These are phyloP conservation scores for Jatropha curcas DNA, from an alignment of 345 rosid genomes.

Conservation along the genomic window DNA sequence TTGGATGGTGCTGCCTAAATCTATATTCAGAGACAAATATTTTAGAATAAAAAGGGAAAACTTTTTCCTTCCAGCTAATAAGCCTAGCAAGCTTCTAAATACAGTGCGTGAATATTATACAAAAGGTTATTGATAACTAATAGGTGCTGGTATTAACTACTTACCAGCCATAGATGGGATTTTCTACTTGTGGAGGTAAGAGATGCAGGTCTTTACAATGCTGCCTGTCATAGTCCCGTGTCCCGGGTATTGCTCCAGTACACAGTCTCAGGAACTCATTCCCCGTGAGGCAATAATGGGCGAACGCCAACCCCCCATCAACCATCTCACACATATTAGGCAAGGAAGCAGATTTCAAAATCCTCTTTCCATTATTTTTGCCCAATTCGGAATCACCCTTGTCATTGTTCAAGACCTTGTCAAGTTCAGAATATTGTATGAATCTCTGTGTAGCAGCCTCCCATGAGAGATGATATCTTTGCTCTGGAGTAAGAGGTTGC, in stretches of 20 bases:
- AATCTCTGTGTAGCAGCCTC: constrained; percentile 98
- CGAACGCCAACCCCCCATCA: constrained; percentile 88
- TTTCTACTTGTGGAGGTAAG: constrained; percentile 79
- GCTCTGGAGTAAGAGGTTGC: constrained; percentile 75
- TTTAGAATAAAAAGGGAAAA: neutral
- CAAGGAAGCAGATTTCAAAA: constrained; percentile 51
- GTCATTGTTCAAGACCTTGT: constrained; percentile 45
- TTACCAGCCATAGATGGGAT: constrained; percentile 81
- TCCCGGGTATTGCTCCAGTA: constrained; percentile 82
- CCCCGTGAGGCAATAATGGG: constrained; percentile 83
- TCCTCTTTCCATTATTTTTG: constrained; percentile 27
- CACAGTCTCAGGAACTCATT: constrained; percentile 80
- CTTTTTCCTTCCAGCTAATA: constrained; percentile 12
- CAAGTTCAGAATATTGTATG: constrained; percentile 77
- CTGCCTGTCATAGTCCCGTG: constrained; percentile 76
- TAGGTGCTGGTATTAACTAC: neutral
- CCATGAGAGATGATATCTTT: constrained; percentile 85
- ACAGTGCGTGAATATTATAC: constrained; percentile 15
- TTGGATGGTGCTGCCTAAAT: constrained; percentile 10
- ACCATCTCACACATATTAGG: constrained; percentile 60
- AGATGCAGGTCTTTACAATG: constrained; percentile 86
- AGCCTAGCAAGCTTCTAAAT: constrained; percentile 18
- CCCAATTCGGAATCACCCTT: constrained; percentile 16
- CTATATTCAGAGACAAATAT: constrained; percentile 9
- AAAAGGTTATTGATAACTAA: neutral